phyloP scores from a whole-genome alignment of 2,329 filamentous ascomycete genomes.

The Falciphora oryzae region DNA sequence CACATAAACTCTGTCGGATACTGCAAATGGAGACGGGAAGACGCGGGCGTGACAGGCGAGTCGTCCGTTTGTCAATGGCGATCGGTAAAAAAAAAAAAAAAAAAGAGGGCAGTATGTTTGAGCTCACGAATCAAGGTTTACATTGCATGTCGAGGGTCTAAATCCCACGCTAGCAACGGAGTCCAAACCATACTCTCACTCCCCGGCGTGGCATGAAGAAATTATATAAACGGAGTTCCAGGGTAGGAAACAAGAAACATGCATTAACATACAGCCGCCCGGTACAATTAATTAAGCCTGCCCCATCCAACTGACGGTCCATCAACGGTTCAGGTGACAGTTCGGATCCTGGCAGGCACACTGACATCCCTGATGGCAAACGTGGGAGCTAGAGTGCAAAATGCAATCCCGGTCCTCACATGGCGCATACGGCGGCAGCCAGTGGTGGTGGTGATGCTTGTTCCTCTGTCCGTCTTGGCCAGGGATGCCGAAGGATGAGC shows the following conservation, averaged over 20 bases:
- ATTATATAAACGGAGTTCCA: too few relatives aligned
- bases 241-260: neutral
- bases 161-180: too few relatives aligned
- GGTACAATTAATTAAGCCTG: neutral
- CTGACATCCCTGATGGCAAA: neutral
- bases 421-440: neutral
- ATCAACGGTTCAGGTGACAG: neutral
- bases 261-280: neutral
- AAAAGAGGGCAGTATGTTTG: too few relatives aligned
- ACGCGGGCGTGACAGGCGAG: too few relatives aligned
- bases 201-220: too few relatives aligned
- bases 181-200: too few relatives aligned
- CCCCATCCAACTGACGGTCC: neutral
- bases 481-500: neutral
- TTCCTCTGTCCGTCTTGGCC: neutral
- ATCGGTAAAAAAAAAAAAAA: too few relatives aligned
- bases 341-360: neutral
- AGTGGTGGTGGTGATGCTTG: constrained; percentile 5
- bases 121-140: too few relatives aligned
- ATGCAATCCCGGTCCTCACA: neutral
- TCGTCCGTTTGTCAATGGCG: too few relatives aligned
- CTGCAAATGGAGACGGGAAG: too few relatives aligned
- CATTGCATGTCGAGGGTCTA: too few relatives aligned
- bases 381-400: neutral
- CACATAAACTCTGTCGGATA: too few relatives aligned